phyloP scores from a whole-genome alignment of 2,329 filamentous ascomycete genomes.

The Ambrosiella cleistominuta region DNA sequence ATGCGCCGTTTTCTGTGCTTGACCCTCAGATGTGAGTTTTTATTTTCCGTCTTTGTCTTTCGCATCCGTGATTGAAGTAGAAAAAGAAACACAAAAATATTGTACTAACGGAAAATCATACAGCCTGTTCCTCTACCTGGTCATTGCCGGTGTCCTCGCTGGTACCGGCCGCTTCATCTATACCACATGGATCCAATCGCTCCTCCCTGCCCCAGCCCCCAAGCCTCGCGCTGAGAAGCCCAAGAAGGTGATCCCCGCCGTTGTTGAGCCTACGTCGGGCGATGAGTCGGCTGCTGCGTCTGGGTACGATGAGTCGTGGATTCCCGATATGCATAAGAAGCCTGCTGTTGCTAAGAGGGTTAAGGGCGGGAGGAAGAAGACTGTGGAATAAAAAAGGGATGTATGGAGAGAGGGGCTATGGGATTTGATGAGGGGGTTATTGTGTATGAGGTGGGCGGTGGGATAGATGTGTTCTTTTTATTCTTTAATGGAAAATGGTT shows the following conservation, averaged over 20 bases:
- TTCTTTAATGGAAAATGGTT: not conserved
- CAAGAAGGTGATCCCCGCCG: constrained; percentile 51
- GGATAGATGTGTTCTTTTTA: not conserved
- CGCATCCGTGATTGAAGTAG: no score
- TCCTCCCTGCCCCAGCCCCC: constrained; percentile 64
- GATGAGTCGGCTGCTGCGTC: constrained; percentile 53
- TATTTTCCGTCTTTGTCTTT: not conserved
- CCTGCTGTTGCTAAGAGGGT: constrained; percentile 55
- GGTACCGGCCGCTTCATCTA: constrained; percentile 91
- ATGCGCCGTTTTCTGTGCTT: constrained; percentile 77
- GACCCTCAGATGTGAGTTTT: constrained; percentile 78
- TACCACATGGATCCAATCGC: constrained; percentile 89
- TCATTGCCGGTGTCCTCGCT: constrained; percentile 61
- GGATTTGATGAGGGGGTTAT: not conserved
- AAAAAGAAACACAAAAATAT: constrained; percentile 20
- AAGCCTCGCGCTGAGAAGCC: constrained; percentile 45
- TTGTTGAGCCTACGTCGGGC: constrained; percentile 44
- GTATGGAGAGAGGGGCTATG: not conserved
- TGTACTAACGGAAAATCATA: not conserved
- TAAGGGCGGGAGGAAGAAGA: constrained; percentile 36
- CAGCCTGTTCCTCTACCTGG: constrained; percentile 93
- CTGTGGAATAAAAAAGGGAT: constrained; percentile 2
- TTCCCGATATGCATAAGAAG: constrained; percentile 76
- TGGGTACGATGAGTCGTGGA: constrained; percentile 84
- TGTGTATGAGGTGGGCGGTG: not conserved